Evolutionary conservation across 345 rosid genomes (phyloP), one percentile per base, ranked within the genome.

Genomic region (Toxicodendron radicans): DNA sequence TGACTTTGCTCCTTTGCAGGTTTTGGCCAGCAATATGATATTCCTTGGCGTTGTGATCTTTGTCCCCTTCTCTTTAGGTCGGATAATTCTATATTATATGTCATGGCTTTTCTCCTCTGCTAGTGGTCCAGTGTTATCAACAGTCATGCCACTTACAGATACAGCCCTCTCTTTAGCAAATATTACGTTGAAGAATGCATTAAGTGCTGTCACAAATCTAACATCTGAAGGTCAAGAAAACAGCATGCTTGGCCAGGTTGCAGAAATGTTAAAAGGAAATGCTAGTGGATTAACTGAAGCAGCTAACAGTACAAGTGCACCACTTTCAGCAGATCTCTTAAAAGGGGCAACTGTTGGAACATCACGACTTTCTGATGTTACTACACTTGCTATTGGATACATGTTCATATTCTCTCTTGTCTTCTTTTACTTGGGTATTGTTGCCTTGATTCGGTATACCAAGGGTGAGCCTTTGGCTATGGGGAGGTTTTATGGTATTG

Each of bases 11-110:
- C 21, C 46, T 72, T 69, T 84, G 76, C 95, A 96, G 99, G 99
- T 96, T 79, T 84, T 96, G 43, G 97, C 97, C 0, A 96, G 99
- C 91, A 96, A 93, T 79, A 92, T 93, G 95, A 96, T 96, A 83
- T 96, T 96, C 92, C 99, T 96, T 45, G 98, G 97, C 16, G 97
- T 91, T 72, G 92, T 96, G 62, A 86, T 96, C 84, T 89, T 96
- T 70, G 85, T 92, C 68, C 99, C 99, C 66, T 96, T 96, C 79
- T 89, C 98, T 18, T 58, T 96, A 17, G 99, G 99, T 72, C 91
- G 99, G 76, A 69, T 90, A 49, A 85, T 87, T 58, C 83, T 96
- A 52, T 85, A 90, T 71, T 80, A 92, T 75, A 61, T 82, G 48
- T 86, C 98, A 51, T 90, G 98, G 97, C 73, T 93, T 71, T 88